phyloP scores from a whole-genome alignment of 2,329 filamentous ascomycete species.

The Beauveria sp. region DNA sequence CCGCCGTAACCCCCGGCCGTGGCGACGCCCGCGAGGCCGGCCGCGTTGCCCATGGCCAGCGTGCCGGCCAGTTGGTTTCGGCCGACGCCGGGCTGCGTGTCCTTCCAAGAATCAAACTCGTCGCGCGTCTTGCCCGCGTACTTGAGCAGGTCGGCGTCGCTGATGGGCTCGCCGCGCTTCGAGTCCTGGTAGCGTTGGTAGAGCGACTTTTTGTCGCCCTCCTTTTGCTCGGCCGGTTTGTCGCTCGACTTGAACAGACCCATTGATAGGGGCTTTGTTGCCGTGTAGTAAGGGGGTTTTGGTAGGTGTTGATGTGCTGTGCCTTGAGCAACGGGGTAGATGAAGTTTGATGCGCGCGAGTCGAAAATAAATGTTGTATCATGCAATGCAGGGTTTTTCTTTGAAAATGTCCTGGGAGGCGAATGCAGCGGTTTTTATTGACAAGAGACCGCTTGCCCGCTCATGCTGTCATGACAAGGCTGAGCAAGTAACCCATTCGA shows the following conservation, averaged over 20 bases:
- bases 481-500: no score
- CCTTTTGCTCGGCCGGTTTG: slow-evolving; percentile 3
- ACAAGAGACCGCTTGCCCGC: neutral
- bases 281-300: neutral
- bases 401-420: neutral
- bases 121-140: slow-evolving; percentile 31
- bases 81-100: slow-evolving; percentile 30
- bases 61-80: slow-evolving; percentile 32
- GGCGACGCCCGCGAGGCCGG: slow-evolving; percentile 23
- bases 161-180: slow-evolving; percentile 24
- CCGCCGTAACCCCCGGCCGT: slow-evolving; percentile 26
- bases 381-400: neutral
- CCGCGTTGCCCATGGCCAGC: slow-evolving; percentile 21
- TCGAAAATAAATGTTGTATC: neutral
- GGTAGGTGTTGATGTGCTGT: no score
- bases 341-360: no score
- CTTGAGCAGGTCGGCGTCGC: slow-evolving; percentile 32
- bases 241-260: slow-evolving; percentile 8
- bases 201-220: slow-evolving; percentile 20
- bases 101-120: slow-evolving; percentile 20
- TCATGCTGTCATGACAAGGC: no score
- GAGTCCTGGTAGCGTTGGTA: slow-evolving; percentile 26
- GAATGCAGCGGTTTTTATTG: neutral
- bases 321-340: no score
- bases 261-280: neutral